Conservation (phyloP, 2,329 filamentous ascomycete species). For the Xylariaceae sp. region DNA sequence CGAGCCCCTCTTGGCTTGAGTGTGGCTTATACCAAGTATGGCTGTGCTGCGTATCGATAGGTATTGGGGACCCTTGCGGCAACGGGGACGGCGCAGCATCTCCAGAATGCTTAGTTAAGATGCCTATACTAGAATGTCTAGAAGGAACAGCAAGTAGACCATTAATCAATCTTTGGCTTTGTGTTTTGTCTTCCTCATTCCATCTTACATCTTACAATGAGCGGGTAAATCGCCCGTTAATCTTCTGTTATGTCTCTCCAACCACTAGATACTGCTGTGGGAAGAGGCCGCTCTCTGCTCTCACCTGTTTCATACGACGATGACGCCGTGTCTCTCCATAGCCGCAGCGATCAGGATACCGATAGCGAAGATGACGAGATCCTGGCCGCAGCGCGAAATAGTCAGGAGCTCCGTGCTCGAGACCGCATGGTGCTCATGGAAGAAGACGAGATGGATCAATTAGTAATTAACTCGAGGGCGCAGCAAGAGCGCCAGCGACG, state of each 20-base stretch:
- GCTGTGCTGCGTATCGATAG: too few relatives aligned
- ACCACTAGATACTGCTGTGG: constrained; percentile 38
- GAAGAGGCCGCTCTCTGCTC: constrained; percentile 56
- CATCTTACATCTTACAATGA: constrained; percentile 13
- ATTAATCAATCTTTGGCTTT: too few relatives aligned
- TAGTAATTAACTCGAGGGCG: constrained; percentile 60
- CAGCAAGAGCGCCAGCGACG: constrained; percentile 51
- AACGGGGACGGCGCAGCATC: too few relatives aligned
- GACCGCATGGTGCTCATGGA: constrained; percentile 75
- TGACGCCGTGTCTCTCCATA: constrained; percentile 70
- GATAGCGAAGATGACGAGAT: constrained; percentile 79
- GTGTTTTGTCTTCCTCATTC: too few relatives aligned
- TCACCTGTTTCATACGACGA: constrained; percentile 70
- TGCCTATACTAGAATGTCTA: too few relatives aligned
- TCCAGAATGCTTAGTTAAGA: too few relatives aligned
- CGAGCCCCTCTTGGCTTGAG: too few relatives aligned
- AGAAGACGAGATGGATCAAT: constrained; percentile 72
- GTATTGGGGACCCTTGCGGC: too few relatives aligned
- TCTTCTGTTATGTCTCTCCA: constrained; percentile 38
- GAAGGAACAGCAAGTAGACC: too few relatives aligned
- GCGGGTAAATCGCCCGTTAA: not conserved
- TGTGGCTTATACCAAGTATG: too few relatives aligned
- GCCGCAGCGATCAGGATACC: constrained; percentile 73
- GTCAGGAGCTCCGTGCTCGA: constrained; percentile 71
- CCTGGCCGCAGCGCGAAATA: constrained; percentile 68